A percentile compares a stretch with the other conserved stretches of the same genome.
Evolutionary conservation across 1,284 basidiomycete genomes (phyloP).

Genomic region (Coriolopsis trogii): DNA sequence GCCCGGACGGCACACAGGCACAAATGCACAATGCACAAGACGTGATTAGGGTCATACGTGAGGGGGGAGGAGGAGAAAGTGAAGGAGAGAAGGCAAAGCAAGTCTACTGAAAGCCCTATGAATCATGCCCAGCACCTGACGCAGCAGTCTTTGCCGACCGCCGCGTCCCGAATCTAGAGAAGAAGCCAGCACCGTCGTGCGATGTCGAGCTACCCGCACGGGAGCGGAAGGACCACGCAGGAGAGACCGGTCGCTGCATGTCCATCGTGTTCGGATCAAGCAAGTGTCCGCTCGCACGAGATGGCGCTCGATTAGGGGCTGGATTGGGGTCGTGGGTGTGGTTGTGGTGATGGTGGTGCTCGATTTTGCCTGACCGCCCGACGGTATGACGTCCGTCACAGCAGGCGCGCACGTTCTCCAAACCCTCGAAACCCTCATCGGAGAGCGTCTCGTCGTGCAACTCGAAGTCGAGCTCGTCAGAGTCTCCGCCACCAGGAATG

Average conservation of each 20-base stretch:
- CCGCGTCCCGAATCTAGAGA: constrained; percentile 73
- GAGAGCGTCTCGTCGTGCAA: constrained; percentile 74
- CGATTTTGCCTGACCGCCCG: constrained; percentile 50
- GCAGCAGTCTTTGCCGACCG: constrained; percentile 57
- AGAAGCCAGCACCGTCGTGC: constrained; percentile 62
- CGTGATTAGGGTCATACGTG: constrained; percentile 7
- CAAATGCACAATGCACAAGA: constrained; percentile 6
- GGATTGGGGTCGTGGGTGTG: constrained; percentile 45
- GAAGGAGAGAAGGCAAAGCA: not conserved
- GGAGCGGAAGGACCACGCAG: constrained; percentile 82
- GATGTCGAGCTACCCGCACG: constrained; percentile 70
- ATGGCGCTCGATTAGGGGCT: constrained; percentile 32
- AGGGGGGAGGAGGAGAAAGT: not conserved
- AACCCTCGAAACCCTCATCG: constrained; percentile 87
- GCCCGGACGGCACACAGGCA: not conserved
- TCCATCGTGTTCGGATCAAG: constrained; percentile 51
- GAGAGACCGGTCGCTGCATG: constrained; percentile 67
- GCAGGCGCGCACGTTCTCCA: constrained; percentile 95
- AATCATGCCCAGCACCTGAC: constrained; percentile 24
- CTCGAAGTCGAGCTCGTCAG: constrained; percentile 82
- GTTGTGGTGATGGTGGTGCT: constrained; percentile 62
- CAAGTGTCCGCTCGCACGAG: constrained; percentile 39
- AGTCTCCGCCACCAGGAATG: constrained; percentile 47
- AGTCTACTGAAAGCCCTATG: constrained; percentile 16
- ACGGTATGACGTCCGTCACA: constrained; percentile 92